phyloP scores from a whole-genome alignment of 2,329 filamentous ascomycete species.

The Ophioceras dolichostomum region DNA sequence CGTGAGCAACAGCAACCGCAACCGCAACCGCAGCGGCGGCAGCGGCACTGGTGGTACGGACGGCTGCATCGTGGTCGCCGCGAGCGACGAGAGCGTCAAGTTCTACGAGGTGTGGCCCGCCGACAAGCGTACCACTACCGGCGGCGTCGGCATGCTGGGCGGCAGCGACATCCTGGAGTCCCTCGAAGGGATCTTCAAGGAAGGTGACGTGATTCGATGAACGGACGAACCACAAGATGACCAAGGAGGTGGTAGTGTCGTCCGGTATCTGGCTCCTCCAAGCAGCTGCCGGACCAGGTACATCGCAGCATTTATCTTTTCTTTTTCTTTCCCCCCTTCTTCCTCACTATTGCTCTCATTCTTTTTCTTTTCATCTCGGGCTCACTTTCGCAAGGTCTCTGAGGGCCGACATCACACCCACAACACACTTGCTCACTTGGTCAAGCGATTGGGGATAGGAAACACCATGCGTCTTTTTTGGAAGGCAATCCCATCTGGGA shows the following conservation, averaged over 20 bases:
- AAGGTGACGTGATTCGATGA: constrained; percentile 60
- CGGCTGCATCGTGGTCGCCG: constrained; percentile 81
- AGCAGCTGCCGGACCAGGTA: too few relatives aligned
- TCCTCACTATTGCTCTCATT: background rate
- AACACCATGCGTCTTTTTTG: too few relatives aligned
- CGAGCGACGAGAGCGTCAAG: constrained; percentile 84
- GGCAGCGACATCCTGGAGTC: constrained; percentile 79
- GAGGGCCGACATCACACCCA: too few relatives aligned
- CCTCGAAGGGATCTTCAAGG: constrained; percentile 67
- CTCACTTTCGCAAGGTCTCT: too few relatives aligned
- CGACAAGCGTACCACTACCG: constrained; percentile 37
- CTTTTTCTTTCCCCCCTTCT: background rate
- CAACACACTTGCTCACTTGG: too few relatives aligned
- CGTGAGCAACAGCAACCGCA: constrained; percentile 33
- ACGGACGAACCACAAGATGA: constrained; percentile 12
- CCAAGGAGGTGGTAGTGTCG: too few relatives aligned
- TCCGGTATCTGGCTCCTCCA: too few relatives aligned
- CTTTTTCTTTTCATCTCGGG: background rate
- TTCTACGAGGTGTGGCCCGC: constrained; percentile 93
- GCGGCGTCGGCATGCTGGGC: constrained; percentile 52
- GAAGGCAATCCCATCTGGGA: too few relatives aligned
- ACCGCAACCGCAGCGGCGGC: background rate
- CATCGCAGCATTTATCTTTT: background rate
- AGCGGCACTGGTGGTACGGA: constrained; percentile 24
- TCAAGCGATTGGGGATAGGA: too few relatives aligned